Evolutionary conservation across 257 asterid genomes (phyloP).

Genomic region (Verbascum thapsus): DNA sequence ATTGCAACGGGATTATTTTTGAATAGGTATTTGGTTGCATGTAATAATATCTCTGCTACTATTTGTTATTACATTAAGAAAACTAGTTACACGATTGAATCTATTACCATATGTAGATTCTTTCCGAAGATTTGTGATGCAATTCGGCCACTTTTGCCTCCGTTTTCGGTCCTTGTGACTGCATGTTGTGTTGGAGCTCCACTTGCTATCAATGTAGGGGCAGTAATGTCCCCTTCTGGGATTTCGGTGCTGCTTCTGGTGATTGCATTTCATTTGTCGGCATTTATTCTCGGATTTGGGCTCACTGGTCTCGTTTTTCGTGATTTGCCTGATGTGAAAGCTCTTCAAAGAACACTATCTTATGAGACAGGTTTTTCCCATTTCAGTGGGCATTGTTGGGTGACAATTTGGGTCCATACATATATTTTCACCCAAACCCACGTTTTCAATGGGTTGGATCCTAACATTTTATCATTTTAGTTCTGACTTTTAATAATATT

Average conservation of each 20-base stretch:
- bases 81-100: not conserved
- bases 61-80: not conserved
- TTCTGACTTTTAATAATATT: no score
- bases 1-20: constrained; percentile 85
- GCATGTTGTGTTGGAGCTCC: constrained; percentile 78
- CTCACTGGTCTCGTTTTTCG: constrained; percentile 65
- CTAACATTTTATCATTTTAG: no score
- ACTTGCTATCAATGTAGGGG: constrained; percentile 49
- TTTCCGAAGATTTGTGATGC: constrained; percentile 65
- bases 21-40: constrained; percentile 55
- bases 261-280: constrained; percentile 76
- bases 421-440: no score
- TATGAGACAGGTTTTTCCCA: constrained; percentile 76
- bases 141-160: constrained; percentile 72
- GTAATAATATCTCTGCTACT: no score
- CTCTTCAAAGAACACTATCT: constrained; percentile 90
- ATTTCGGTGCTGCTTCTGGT: constrained; percentile 66
- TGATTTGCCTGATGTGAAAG: constrained; percentile 66
- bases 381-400: not conserved
- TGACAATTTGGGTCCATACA: no score
- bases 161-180: constrained; percentile 59
- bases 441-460: no score
- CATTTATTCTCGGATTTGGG: constrained; percentile 71
- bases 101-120: constrained; percentile 55
- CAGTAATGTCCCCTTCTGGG: constrained; percentile 59